A percentile compares a stretch with the other conserved stretches of the same genome.
phyloP scores from a whole-genome alignment of 2,329 filamentous ascomycete species.

The Karstenula rhodostoma region DNA sequence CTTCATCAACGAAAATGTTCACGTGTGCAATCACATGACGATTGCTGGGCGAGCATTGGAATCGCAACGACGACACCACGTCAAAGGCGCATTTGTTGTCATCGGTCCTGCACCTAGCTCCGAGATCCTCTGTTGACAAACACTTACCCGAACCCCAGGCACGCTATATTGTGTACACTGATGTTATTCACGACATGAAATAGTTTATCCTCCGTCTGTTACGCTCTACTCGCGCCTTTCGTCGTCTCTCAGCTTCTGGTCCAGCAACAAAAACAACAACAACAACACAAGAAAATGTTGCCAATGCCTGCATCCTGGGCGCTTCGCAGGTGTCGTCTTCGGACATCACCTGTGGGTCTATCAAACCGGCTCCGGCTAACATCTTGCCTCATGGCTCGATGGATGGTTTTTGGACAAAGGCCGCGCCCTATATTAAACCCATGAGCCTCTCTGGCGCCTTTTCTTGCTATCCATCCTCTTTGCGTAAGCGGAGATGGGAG shows the following conservation, averaged over 20 bases:
- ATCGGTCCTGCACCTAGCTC: not conserved
- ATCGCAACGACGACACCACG: too few species aligned
- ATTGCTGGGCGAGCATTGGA: not conserved
- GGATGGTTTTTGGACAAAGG: conserved; percentile 48
- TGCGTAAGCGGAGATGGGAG: conserved; percentile 32
- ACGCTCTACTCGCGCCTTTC: not conserved
- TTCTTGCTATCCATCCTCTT: conserved; percentile 37
- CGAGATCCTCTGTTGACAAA: not conserved
- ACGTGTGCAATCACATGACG: not conserved
- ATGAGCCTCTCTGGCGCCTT: conserved; percentile 45
- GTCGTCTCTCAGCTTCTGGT: not conserved
- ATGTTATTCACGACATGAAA: not conserved
- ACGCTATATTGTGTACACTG: not conserved
- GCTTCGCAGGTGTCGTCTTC: conserved; percentile 33
- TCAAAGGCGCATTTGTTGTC: not conserved
- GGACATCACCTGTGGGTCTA: conserved; percentile 42
- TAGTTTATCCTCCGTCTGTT: not conserved
- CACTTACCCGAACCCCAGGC: not conserved
- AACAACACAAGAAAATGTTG: not conserved
- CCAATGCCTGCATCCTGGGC: conserved; percentile 20
- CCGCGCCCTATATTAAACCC: conserved; percentile 42
- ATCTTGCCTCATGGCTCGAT: conserved; percentile 21
- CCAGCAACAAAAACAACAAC: not conserved
- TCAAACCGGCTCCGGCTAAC: conserved; percentile 33
- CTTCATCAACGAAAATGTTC: not conserved